A percentile compares a stretch with the other conserved stretches of the same genome.
Conservation (phyloP, 2,329 filamentous ascomycete genomes). For the Metarhizium robertsii region DNA sequence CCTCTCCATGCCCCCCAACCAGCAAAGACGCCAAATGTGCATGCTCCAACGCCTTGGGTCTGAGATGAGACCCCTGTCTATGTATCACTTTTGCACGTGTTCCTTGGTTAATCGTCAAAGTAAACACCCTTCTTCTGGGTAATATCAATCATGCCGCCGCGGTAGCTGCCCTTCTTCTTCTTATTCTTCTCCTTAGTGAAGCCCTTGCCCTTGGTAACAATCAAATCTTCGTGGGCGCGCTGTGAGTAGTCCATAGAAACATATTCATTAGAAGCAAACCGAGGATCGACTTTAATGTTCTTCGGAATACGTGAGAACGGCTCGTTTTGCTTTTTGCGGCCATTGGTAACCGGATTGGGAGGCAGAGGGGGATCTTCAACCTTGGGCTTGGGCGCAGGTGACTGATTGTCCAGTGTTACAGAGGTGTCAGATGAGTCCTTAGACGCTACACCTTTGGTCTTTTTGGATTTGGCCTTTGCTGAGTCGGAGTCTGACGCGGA, state of each 20-base stretch:
- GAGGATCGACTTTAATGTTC: constrained; percentile 57
- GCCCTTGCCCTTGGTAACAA: constrained; percentile 86
- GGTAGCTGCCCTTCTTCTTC: constrained; percentile 85
- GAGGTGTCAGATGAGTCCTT: constrained; percentile 33
- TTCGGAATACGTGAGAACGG: constrained; percentile 72
- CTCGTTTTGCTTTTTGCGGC: constrained; percentile 45
- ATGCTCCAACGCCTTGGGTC: background rate
- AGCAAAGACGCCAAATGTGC: background rate
- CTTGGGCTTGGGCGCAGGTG: constrained; percentile 27
- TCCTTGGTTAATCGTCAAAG: constrained; percentile 69
- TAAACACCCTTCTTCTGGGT: constrained; percentile 77
- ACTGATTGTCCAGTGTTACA: constrained; percentile 43
- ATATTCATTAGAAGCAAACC: constrained; percentile 71
- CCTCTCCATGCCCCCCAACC: background rate
- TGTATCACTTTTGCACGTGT: background rate
- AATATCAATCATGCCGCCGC: constrained; percentile 81
- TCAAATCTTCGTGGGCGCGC: constrained; percentile 77
- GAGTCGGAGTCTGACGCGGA: constrained; percentile 6
- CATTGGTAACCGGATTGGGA: constrained; percentile 33
- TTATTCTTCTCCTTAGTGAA: constrained; percentile 99
- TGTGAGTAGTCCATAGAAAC: constrained; percentile 81
- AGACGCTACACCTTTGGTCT: constrained; percentile 6
- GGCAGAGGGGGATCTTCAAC: constrained; percentile 39
- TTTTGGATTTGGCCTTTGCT: constrained; percentile 13
- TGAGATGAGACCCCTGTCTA: background rate